Conservation (phyloP, 495 filamentous ascomycete species). For the Aspergillus olivimuriae region DNA sequence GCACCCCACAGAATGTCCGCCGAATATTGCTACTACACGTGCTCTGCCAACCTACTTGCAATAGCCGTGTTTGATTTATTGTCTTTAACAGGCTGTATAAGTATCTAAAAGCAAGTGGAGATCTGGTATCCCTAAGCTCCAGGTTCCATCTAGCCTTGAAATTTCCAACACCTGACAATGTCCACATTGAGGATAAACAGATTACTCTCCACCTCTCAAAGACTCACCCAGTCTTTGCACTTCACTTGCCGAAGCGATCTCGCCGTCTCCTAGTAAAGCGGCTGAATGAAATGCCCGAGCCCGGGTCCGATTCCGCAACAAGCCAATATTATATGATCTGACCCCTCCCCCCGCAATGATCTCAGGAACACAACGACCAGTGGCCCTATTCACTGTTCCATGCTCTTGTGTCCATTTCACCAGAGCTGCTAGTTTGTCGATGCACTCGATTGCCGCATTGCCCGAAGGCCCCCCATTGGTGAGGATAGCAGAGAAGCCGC, state of each 20-base stretch:
- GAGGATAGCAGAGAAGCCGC: constrained; percentile 41
- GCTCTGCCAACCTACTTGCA: too few relatives aligned
- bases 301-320: constrained; percentile 18
- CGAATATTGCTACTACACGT: too few relatives aligned
- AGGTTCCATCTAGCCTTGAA: too few relatives aligned
- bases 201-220: background rate
- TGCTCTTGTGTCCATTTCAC: background rate
- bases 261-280: constrained; percentile 15
- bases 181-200: too few relatives aligned
- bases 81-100: too few relatives aligned
- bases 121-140: too few relatives aligned
- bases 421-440: constrained; percentile 7
- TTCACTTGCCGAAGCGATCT: background rate
- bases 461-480: constrained; percentile 39
- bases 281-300: constrained; percentile 34
- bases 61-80: too few relatives aligned
- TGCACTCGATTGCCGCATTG: constrained; percentile 12
- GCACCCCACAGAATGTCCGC: too few relatives aligned
- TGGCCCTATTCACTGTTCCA: background rate
- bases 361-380: constrained; percentile 3
- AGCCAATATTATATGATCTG: constrained; percentile 26
- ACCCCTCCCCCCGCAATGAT: constrained; percentile 38
- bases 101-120: too few relatives aligned
- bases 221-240: background rate
- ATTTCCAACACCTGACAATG: too few relatives aligned